phyloP scores from a whole-genome alignment of 1,284 basidiomycete genomes.

The Leccinum cinnamomeum region DNA sequence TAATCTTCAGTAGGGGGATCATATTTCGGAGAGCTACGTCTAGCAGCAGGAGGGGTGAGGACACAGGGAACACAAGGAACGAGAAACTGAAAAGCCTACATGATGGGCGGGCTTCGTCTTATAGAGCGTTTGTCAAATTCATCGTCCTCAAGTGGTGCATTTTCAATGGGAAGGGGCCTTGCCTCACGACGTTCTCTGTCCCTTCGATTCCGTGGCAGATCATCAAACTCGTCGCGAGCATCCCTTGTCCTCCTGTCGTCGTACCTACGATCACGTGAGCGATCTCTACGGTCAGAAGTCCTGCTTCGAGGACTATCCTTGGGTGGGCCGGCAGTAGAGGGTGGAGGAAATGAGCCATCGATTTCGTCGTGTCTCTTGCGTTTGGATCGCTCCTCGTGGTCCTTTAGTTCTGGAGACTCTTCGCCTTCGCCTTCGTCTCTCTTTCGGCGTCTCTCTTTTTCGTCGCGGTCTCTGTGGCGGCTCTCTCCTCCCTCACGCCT shows the following conservation, averaged over 20 bases:
- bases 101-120: constrained; percentile 40
- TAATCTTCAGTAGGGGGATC: constrained; percentile 63
- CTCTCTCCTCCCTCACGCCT: constrained; percentile 46
- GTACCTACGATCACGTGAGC: constrained; percentile 56
- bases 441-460: constrained; percentile 57
- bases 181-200: constrained; percentile 41
- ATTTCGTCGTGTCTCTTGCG: constrained; percentile 55
- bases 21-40: constrained; percentile 73
- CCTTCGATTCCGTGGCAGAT: constrained; percentile 43
- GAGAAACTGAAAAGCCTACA: constrained; percentile 36
- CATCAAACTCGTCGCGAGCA: constrained; percentile 61
- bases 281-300: constrained; percentile 49
- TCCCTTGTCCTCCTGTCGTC: constrained; percentile 52
- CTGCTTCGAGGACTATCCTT: constrained; percentile 56
- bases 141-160: constrained; percentile 35
- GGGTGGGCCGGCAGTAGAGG: constrained; percentile 28
- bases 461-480: constrained; percentile 46
- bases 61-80: constrained; percentile 12
- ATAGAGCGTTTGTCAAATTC: constrained; percentile 33
- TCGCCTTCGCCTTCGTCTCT: constrained; percentile 55
- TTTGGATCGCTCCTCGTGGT: constrained; percentile 55
- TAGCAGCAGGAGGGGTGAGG: constrained; percentile 27
- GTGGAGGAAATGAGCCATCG: constrained; percentile 40
- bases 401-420: constrained; percentile 42
- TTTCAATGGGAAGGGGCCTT: constrained; percentile 28